Evolutionary conservation across 768 basidiomycete genomes (phyloP), one percentile per base, ranked within the genome.

Genomic region (Mycena alexandri): DNA sequence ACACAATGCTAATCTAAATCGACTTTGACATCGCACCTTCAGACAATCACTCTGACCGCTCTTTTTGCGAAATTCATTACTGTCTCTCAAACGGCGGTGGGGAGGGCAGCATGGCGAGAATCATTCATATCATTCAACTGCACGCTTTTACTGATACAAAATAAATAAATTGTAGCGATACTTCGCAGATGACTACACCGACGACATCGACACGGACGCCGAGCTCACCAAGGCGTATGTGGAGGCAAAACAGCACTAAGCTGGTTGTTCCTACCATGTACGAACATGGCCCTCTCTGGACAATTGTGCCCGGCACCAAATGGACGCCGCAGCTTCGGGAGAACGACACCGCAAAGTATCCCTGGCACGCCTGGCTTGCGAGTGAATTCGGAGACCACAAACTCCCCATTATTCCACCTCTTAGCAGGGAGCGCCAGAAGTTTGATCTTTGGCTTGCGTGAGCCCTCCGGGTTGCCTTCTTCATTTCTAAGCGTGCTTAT

Each of bases 271-370:
- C 70, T 16, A 56, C 62, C 55, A 63, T 73, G 61, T 47, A 47
- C 54, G 73, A 74, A 48, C 73, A 73, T 51, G 73, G 73, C 6
- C 72, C 73, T 21, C 68, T 74, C 17, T 74, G 73, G 73, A 65
- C 67, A 48, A 57, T 68, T 21, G n/a, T 50, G 57, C 38, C 47
- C 16, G 58, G 62, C n/a, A 57, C 21, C 57, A 46, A 44, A 29
- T 62, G 59, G 47, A 61, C 38, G 21, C 73, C 73, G 5, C 44
- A 47, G 56, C 55, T 74, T 7, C 67, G 70, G 24, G 33, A 59
- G 12, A 73, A 74, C 44, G 46, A 47, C 46, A 47, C 46, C 6
- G 73, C 60, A 12, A 71, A 74, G 53, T 74, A 74, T 58, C 73
- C 73, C 25, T 74, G 70, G 68, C 73, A 74, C 42, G 73, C 68